Percentiles rank a stretch among this genome's conserved stretches.
Conservation (phyloP, 1,139 yeast species). For the Saccharomyces hybrid region DNA sequence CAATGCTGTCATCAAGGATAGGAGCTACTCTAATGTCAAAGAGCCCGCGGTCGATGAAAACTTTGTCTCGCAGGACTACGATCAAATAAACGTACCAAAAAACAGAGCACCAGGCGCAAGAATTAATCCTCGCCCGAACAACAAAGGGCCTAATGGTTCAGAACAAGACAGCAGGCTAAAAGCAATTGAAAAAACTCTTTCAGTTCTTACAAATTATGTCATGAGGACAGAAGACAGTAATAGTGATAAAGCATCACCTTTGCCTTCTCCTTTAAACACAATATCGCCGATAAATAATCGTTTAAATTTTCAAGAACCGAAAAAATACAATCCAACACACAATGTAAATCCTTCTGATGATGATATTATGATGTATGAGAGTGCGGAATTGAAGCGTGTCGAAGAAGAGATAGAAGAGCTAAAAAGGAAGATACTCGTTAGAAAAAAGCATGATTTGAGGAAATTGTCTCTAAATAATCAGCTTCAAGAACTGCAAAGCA, state of each 20-base stretch:
- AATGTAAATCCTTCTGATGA: slow-evolving; percentile 21
- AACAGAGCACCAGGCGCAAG: neutral
- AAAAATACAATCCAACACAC: neutral
- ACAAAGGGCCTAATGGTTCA: neutral
- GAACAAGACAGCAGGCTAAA: neutral
- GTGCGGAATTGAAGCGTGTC: slow-evolving; percentile 23
- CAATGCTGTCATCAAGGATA: neutral
- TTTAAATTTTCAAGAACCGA: neutral
- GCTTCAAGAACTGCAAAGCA: slow-evolving; percentile 17
- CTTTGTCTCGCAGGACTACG: neutral
- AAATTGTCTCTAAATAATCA: slow-evolving; percentile 27
- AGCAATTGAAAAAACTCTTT: neutral
- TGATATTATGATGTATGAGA: slow-evolving; percentile 27
- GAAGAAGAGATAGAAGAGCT: slow-evolving; percentile 27
- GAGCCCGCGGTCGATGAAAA: neutral
- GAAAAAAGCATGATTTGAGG: slow-evolving; percentile 28
- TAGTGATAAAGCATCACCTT: neutral
- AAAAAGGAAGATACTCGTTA: slow-evolving; percentile 22
- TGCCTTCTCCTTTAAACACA: neutral
- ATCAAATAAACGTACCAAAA: neutral
- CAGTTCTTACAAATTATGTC: neutral
- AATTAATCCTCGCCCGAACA: neutral
- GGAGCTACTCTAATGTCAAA: neutral
- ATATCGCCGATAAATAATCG: neutral
- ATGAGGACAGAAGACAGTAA: neutral